phyloP scores from a whole-genome alignment of 2,329 filamentous ascomycete species.

The Helminthosporium solani region DNA sequence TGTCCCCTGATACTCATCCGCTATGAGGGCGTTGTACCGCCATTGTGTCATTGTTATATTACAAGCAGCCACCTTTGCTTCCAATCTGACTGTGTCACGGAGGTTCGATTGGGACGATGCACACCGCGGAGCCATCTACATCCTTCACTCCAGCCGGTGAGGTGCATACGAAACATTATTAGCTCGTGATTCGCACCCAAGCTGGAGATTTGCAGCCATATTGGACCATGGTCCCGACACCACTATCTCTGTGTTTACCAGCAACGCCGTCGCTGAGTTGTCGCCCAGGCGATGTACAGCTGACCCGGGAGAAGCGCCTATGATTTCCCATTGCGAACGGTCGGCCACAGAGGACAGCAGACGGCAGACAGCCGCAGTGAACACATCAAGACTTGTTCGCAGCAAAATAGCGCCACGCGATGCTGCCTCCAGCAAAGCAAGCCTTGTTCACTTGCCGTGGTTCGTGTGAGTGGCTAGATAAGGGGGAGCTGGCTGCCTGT shows the following conservation, averaged over 20 bases:
- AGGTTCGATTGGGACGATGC: constrained; percentile 12
- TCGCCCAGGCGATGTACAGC: constrained; percentile 14
- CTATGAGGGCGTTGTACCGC: constrained; percentile 15
- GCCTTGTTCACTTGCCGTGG: constrained; percentile 2
- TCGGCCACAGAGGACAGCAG: constrained; percentile 4
- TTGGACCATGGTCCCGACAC: constrained; percentile 12
- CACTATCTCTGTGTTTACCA: constrained; percentile 7
- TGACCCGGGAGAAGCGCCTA: constrained; percentile 15
- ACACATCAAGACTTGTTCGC: constrained; percentile 1
- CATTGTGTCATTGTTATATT: constrained; percentile 31
- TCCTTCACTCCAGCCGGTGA: constrained; percentile 5
- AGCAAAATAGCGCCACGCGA: constrained; percentile 10
- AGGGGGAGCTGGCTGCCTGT: constrained; percentile 7
- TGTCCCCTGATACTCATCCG: constrained; percentile 18
- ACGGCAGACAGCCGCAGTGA: background rate
- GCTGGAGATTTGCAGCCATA: constrained; percentile 13
- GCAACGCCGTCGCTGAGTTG: constrained; percentile 4
- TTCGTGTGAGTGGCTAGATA: constrained; percentile 7
- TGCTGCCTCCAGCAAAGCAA: background rate
- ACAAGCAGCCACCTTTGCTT: constrained; percentile 25
- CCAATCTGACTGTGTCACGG: constrained; percentile 24
- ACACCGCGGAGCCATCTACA: background rate
- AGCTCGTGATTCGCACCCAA: constrained; percentile 15
- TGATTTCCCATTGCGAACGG: constrained; percentile 7
- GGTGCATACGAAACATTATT: constrained; percentile 20